These are phyloP conservation scores for Saccharomyces eubayanus DNA, from an alignment of 805 yeast genomes.

Conservation along the genomic window DNA sequence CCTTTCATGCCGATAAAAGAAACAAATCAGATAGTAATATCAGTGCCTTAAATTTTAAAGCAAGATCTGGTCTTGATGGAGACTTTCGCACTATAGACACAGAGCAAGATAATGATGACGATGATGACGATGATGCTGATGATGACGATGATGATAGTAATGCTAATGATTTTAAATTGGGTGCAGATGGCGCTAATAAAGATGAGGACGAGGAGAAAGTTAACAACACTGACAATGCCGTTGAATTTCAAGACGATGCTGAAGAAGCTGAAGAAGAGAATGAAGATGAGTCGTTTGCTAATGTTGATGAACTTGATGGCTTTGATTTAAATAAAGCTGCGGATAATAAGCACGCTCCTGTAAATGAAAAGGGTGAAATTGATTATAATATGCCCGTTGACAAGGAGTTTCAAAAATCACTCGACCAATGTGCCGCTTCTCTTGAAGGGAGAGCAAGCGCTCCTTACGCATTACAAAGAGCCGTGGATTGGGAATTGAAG, in stretches of 20 bases:
- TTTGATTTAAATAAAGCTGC: background rate
- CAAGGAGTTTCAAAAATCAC: slow-evolving; percentile 27
- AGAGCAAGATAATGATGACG: slow-evolving; percentile 8
- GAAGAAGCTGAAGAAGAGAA: slow-evolving; percentile 21
- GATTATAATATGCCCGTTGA: slow-evolving; percentile 33
- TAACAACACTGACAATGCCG: background rate
- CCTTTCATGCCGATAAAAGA: background rate
- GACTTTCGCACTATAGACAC: slow-evolving; percentile 6
- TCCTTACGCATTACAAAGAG: slow-evolving; percentile 32
- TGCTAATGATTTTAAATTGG: slow-evolving; percentile 1
- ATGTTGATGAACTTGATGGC: slow-evolving; percentile 33
- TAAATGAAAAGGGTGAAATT: slow-evolving; percentile 3
- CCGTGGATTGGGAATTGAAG: slow-evolving; percentile 36
- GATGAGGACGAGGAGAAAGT: background rate
- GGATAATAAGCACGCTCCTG: background rate
- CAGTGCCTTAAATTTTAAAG: slow-evolving; percentile 30
- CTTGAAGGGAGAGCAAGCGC: slow-evolving; percentile 20
- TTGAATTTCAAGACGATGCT: slow-evolving; percentile 4
- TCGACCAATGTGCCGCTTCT: slow-evolving; percentile 33
- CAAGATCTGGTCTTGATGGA: slow-evolving; percentile 14
- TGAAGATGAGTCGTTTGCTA: slow-evolving; percentile 26
- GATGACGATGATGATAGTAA: slow-evolving; percentile 6
- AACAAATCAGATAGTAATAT: background rate
- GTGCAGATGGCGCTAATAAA: background rate
- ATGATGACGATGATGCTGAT: slow-evolving; percentile 5